Base-by-base conservation (phyloP, 768 basidiomycete genomes). In the Calocera cornea region DNA sequence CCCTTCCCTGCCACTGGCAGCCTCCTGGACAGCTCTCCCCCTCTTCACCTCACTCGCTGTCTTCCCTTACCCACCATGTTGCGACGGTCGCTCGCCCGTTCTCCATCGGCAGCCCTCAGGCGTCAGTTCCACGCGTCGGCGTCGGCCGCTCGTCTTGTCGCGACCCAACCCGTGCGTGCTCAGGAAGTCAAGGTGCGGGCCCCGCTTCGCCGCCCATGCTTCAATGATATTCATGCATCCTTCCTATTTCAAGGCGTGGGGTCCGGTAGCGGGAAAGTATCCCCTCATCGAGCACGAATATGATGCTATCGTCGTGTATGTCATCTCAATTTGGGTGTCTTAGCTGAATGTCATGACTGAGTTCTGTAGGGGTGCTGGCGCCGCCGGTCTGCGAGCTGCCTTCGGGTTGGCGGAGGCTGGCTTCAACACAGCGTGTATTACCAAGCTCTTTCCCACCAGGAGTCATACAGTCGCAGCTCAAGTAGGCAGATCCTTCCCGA, bases 381-480 rank as follows among this genome's bases (percentile, higher is more conserved):
- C 97, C 78, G 97, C 97, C 64, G 97, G 97, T 79, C 84, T 99
- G 72, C 86, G 97, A 78, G 97, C 95, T 47, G 95, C 95, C 22
- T 99, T 99, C 77, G 95, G 97, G 80, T 86, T 98, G 44, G 97
- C 97, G 67, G 95, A 98, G 79, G 92, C 92, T 70, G 97, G 97
- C 66, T 89, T 98, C 79, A 98, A 98, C 75, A 98, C 97, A 19
- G 97, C 97, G 22, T 99, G 97, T 76, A 97, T 98, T 77, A 97
- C 95, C 72, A 98, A 98, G 79, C 84, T 99, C 19, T 98, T 98
- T 83, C 97, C 97, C 10, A 98, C 97, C 24, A 85, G 97, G 78
- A 93, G 90, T 81, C 97, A 99, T 76, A 99, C 97, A 38, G 97
- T 98, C 69, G 97, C 97, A 67, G 97, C 97, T 66, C 95, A 97